Conservation (phyloP, 352 stramenopile species). For the Phytophthora sp. region DNA sequence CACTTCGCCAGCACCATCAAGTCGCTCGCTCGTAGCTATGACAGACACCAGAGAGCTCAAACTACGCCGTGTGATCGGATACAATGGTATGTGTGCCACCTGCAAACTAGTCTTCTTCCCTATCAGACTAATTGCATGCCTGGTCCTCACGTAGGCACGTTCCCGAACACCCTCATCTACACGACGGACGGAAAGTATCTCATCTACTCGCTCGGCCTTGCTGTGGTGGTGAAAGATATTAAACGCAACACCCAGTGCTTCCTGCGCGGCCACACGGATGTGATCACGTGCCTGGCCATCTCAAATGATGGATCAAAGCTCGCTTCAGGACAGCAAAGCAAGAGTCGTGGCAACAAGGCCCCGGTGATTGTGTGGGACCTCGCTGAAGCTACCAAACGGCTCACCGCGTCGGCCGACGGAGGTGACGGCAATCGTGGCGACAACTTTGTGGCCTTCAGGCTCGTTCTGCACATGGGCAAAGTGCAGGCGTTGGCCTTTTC, state of each 20-base stretch:
- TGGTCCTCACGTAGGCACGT: conserved; percentile 42
- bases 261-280: conserved; percentile 92
- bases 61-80: conserved; percentile 79
- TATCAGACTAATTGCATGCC: background rate
- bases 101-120: too few relatives aligned
- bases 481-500: conserved; percentile 95
- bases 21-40: conserved; percentile 39
- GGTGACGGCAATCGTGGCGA: conserved; percentile 40
- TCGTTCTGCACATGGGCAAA: conserved; percentile 96
- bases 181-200: conserved; percentile 82
- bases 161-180: conserved; percentile 77
- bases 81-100: conserved; percentile 63
- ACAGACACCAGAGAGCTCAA: conserved; percentile 75
- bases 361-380: conserved; percentile 97
- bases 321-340: conserved; percentile 91
- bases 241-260: conserved; percentile 85
- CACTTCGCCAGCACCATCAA: background rate
- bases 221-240: conserved; percentile 86
- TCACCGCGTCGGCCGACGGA: conserved; percentile 67
- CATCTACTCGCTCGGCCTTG: conserved; percentile 87
- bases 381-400: conserved; percentile 72
- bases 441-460: conserved; percentile 82
- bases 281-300: conserved; percentile 92
- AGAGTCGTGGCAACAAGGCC: conserved; percentile 94
- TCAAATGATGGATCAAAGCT: conserved; percentile 91